Evolutionary conservation across 1,284 basidiomycete species (phyloP), one percentile per base, ranked within the genome.

Genomic region (Ganoderma meredithae): DNA sequence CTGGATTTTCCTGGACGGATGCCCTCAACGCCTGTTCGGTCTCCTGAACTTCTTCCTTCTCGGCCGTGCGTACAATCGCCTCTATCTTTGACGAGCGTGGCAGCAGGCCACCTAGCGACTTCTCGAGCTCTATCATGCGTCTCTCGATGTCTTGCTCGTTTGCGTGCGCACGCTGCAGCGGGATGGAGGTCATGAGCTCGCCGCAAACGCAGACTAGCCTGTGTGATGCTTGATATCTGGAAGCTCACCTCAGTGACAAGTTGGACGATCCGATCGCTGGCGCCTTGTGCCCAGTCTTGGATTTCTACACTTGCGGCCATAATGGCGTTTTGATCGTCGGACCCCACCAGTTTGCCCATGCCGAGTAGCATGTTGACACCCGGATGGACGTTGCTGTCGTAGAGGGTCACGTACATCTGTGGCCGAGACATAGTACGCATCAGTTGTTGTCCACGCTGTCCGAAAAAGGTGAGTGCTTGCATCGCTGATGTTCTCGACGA

Each of bases 301-400:
- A 69, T 62, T 44, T 65, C 60, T 3, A 52, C 33, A 0, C 67
- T 64, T 2, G 63, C 67, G 15, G 41, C 60, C 4, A 64, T 53
- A 19, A 69, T 53, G 17, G 60, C 67, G 13, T 31, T n/a, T 22
- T 52, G 27, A 56, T 69, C 60, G 13, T 64, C 39, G 27, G 67
- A 69, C 4, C 67, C 67, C 17, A 69, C 63, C 27, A 69, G 60
- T 36, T 41, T 59, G 22, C 67, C 67, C 67, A 69, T 69, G 9
- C 60, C 64, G 60, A 69, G 67, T 19, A 69, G 63, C 67, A 69
- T 69, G 63, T 69, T 69, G 43, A 69, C 67, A 39, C 67, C 67
- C 0, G 67, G 67, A 33, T 69, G 67, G 27, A 68, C 67, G 31
- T 68, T 61, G 63, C 67, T 36, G 44, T 65, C 53, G 64, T 69